Evolutionary conservation across 768 basidiomycete species (phyloP), one percentile per base, ranked within the genome.

Genomic region (Daedalea quercina): DNA sequence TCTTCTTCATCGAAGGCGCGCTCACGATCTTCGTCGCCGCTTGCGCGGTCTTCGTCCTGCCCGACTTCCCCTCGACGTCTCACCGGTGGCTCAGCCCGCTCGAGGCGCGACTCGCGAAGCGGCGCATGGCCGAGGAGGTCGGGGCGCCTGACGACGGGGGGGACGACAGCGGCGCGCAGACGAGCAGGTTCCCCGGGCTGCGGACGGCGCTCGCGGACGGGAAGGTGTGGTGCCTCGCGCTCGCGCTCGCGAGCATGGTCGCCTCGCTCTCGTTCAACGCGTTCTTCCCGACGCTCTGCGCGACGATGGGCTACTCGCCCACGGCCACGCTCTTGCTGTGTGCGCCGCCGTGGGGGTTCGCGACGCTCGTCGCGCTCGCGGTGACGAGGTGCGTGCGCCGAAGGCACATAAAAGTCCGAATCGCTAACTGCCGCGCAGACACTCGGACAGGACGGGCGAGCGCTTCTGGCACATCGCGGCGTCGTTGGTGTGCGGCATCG

Each of bases 191-290:
- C 13, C 65, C 68, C 22, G 87, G 86, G 9, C 63, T 90, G 2
- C 56, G 67, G 9, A 62, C 84, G 56, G 86, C 90, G 11, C 40
- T 89, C 52, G 73, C 72, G 19, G 91, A 94, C 62, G 82, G 84
- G 85, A 87, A 84, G 65, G 87, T 94, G 35, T 93, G 90, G 85
- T 87, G 79, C 79, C 73, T 94, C 42, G 75, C 85, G 19, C 51
- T 89, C 25, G 75, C 83, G 2, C 65, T 88, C 52, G 79, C 79
- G 13, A 76, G 75, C 58, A 75, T 81, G 69, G 76, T 80, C 33
- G 67, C 85, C 34, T 79, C 85, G 9, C 60, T 90, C 24, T 83
- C 81, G 3, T 91, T 91, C 74, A 85, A 87, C 63, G 83, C 82
- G 8, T 90, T 82, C 67, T 91, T 91, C 70, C 88, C 86, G 6